Evolutionary conservation across 2,329 filamentous ascomycete genomes (phyloP).

Genomic region (Grosmannia serpens): DNA sequence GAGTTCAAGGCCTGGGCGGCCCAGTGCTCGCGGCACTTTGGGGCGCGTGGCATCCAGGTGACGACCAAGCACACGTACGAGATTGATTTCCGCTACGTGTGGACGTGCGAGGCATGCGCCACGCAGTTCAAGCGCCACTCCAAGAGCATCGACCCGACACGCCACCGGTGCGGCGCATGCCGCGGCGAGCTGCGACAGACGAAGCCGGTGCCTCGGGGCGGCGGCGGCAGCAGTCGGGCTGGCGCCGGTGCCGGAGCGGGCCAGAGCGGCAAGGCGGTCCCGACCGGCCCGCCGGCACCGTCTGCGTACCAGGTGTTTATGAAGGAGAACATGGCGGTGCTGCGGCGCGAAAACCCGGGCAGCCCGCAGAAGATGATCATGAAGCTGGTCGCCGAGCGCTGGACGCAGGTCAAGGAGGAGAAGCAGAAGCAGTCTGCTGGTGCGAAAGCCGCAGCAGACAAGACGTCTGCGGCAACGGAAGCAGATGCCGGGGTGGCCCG

Average conservation of each 20-base stretch:
- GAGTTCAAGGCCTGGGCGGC: conserved; percentile 16
- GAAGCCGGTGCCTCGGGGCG: conserved; percentile 58
- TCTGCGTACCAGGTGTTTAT: conserved; percentile 43
- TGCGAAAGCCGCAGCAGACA: background rate
- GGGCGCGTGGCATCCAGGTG: conserved; percentile 55
- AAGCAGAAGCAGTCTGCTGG: background rate
- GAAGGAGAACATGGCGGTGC: conserved; percentile 53
- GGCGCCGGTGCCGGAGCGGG: conserved; percentile 1
- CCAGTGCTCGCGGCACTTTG: conserved; percentile 42
- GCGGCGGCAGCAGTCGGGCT: conserved; percentile 1
- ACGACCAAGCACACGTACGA: conserved; percentile 85
- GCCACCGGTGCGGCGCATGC: conserved; percentile 69
- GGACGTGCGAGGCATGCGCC: conserved; percentile 62
- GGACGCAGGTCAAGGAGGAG: conserved; percentile 33
- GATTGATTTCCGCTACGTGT: conserved; percentile 87
- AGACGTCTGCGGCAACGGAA: background rate
- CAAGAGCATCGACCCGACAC: conserved; percentile 64
- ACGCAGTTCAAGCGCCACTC: conserved; percentile 73
- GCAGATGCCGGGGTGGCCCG: conserved; percentile 1
- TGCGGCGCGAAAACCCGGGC: conserved; percentile 44
- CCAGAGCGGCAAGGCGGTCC: conserved; percentile 7
- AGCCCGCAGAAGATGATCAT: conserved; percentile 58
- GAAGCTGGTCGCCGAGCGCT: conserved; percentile 52
- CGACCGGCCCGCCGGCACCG: conserved; percentile 4
- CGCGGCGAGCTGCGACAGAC: conserved; percentile 61